phyloP scores from a whole-genome alignment of 176 grass and related monocot species.

The Aegilops tauschii region DNA sequence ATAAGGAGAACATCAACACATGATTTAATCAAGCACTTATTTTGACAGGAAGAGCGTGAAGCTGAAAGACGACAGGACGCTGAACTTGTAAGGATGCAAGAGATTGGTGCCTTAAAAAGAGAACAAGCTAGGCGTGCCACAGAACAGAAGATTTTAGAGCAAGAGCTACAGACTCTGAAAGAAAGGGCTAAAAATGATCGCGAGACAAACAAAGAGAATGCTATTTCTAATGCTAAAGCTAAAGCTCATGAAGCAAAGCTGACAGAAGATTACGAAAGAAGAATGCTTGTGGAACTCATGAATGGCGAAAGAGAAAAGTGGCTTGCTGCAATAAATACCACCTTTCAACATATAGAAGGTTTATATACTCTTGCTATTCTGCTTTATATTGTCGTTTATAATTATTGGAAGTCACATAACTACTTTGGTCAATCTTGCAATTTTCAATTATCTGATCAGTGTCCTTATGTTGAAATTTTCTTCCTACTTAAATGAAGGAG shows the following conservation, averaged over 20 bases:
- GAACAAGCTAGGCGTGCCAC: constrained; percentile 68
- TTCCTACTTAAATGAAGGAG: neutral
- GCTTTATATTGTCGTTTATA: neutral
- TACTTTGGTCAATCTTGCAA: neutral
- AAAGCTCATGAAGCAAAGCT: constrained; percentile 35
- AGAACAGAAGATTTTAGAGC: constrained; percentile 65
- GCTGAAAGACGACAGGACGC: constrained; percentile 60
- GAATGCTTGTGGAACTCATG: constrained; percentile 55
- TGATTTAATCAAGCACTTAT: constrained; percentile 16
- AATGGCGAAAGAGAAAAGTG: constrained; percentile 83
- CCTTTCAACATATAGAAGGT: constrained; percentile 97
- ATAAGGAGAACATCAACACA: neutral
- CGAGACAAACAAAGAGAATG: constrained; percentile 36
- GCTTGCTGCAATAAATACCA: constrained; percentile 86
- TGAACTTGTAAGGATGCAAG: constrained; percentile 95
- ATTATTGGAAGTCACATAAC: neutral
- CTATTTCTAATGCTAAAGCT: constrained; percentile 55
- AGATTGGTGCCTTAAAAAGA: constrained; percentile 57
- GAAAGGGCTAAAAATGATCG: constrained; percentile 53
- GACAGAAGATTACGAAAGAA: constrained; percentile 56
- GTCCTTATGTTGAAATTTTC: neutral
- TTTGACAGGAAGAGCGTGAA: constrained; percentile 68
- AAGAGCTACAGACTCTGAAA: constrained; percentile 50
- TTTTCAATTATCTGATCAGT: constrained; percentile 1
- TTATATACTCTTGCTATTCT: neutral